Base-by-base conservation (phyloP, 2,329 filamentous ascomycete genomes). In the Mariannaea elegans region DNA sequence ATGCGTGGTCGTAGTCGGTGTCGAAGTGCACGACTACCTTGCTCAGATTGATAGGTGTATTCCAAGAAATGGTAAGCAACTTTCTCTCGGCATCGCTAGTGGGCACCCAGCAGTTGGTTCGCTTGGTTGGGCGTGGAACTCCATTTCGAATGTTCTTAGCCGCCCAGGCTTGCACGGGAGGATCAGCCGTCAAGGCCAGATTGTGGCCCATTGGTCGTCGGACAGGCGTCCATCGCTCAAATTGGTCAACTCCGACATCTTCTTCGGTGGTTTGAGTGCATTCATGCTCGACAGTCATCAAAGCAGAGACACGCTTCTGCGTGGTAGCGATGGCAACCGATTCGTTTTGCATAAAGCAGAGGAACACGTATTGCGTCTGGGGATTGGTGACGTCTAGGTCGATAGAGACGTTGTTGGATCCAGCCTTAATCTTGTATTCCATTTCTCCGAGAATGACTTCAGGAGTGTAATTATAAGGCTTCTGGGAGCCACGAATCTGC, bases 261-360 rank as follows among this genome's bases (percentile, higher is more conserved):
- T 50, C 53, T 2, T 65, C 64, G 4, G 66, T 66, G 12, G 31
- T 31, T 34, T 70, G 67, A 12, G 61, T 64, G 52, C 66, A 70
- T 36, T 70, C 67, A 41, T 70, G 67, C 60, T 70, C 67, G 16
- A 70, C 66, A 3, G 65, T 68, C 67, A 67, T 66, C 23, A 70
- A 34, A 2, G 62, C 67, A 0, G 63, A 66, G 4, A 68, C 45
- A 4, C 67, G 63, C 4, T 61, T 61, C n/a, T 60, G 48, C 13
- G 59, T 67, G 3, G 67, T 68, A 14, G 55, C 47, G 8, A 68
- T 50, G 3, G 67, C 67, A 2, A 70, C 66, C 7, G 54, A 36
- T 24, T 70, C 67, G 46, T 70, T 70, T 23, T 67, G 59, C 41
- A 70, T 45, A 44, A 70, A 67, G 42, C 62, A 65, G 9, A 70